These are phyloP conservation scores for Russula abietina DNA, from an alignment of 768 basidiomycete species.

Conservation along the genomic window DNA sequence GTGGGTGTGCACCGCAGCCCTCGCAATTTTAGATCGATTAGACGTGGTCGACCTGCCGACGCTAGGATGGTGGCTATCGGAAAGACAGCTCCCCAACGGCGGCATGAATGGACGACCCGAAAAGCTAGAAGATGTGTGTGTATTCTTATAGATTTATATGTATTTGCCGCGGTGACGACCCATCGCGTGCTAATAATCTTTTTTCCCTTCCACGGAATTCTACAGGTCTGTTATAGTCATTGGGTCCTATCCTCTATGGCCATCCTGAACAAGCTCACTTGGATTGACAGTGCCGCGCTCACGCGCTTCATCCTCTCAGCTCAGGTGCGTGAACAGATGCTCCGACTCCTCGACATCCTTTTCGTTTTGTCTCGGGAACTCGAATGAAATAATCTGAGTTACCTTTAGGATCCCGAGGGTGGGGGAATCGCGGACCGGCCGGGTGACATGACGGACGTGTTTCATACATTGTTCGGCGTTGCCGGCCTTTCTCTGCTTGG, in stretches of 20 bases:
- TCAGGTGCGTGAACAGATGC: slow-evolving; percentile 45
- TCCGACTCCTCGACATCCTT: not conserved
- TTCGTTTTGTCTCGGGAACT: not conserved
- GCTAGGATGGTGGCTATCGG: slow-evolving; percentile 88
- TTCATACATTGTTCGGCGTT: slow-evolving; percentile 90
- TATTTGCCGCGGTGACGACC: not conserved
- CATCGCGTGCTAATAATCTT: not conserved
- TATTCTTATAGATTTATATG: slow-evolving; percentile 12
- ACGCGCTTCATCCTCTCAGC: slow-evolving; percentile 79
- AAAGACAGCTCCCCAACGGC: slow-evolving; percentile 88
- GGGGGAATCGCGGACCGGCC: slow-evolving; percentile 95
- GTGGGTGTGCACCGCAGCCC: slow-evolving; percentile 80
- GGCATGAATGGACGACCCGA: slow-evolving; percentile 97
- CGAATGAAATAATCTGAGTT: no score
- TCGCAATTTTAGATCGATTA: slow-evolving; percentile 80
- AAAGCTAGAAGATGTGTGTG: slow-evolving; percentile 91
- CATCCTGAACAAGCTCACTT: slow-evolving; percentile 72
- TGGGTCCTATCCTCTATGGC: slow-evolving; percentile 90
- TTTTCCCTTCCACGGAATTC: no score
- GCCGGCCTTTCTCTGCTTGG: slow-evolving; percentile 82
- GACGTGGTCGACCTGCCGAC: slow-evolving; percentile 76
- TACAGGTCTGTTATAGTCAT: slow-evolving; percentile 88
- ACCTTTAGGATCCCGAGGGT: slow-evolving; percentile 79
- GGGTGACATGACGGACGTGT: slow-evolving; percentile 94
- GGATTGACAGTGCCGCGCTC: slow-evolving; percentile 84